Conservation (phyloP, 2,329 filamentous ascomycete genomes). For the Botrytis tulipae region DNA sequence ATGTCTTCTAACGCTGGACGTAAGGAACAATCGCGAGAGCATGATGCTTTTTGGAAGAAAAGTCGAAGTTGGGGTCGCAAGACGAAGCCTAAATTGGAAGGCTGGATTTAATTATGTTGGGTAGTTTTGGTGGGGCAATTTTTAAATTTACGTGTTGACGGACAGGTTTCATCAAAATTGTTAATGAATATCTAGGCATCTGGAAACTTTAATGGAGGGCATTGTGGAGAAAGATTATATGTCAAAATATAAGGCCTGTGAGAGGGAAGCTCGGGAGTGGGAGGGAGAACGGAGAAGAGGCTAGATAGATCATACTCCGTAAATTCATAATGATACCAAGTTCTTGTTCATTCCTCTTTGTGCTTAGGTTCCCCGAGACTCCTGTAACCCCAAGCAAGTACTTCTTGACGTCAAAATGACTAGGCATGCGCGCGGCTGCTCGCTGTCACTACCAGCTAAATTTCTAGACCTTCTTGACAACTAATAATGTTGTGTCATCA, state of each 20-base stretch:
- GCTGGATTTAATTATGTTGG: slow-evolving; percentile 2
- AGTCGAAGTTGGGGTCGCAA: slow-evolving; percentile 15
- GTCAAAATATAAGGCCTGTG: not conserved
- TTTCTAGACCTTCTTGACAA: not conserved
- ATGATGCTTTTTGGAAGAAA: slow-evolving; percentile 8
- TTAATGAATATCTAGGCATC: not conserved
- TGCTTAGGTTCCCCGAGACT: not conserved
- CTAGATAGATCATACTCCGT: not conserved
- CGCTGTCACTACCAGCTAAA: not conserved
- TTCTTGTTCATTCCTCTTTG: not conserved
- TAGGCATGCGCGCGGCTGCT: not conserved
- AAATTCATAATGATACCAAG: not conserved
- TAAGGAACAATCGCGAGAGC: slow-evolving; percentile 4
- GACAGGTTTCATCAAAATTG: not conserved
- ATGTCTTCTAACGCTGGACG: slow-evolving; percentile 14
- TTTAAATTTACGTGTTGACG: not conserved
- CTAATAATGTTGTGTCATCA: not conserved
- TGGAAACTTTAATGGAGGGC: not conserved
- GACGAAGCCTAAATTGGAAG: slow-evolving; percentile 5
- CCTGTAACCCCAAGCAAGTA: not conserved
- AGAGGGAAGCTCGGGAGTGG: not conserved
- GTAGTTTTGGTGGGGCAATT: not conserved
- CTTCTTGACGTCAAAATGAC: not conserved
- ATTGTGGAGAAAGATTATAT: not conserved
- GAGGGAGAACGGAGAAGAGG: not conserved